A percentile compares a stretch with the other conserved stretches of the same genome.
Evolutionary conservation across 768 basidiomycete species (phyloP).

Genomic region (Galerina marginata): DNA sequence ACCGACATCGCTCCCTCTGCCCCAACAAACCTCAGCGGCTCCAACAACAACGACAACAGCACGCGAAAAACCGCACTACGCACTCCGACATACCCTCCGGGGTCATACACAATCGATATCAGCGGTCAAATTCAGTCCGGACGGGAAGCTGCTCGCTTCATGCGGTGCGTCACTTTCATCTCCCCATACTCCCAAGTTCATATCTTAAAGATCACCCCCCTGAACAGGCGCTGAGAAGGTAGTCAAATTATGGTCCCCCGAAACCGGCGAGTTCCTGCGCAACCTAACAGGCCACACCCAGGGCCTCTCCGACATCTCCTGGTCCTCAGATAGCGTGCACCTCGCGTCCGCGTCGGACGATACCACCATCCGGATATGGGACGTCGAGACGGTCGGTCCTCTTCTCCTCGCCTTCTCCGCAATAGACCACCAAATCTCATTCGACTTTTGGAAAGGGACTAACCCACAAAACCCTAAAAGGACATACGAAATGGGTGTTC

Average conservation of each 20-base stretch:
- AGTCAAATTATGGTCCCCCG: slow-evolving; percentile 85
- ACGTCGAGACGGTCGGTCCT: slow-evolving; percentile 73
- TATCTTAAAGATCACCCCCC: too few relatives aligned
- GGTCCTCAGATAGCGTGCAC: slow-evolving; percentile 83
- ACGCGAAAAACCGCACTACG: slow-evolving; percentile 70
- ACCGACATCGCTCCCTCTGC: slow-evolving; percentile 8
- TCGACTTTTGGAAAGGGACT: slow-evolving; percentile 53
- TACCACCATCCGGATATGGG: slow-evolving; percentile 87
- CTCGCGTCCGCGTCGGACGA: slow-evolving; percentile 95
- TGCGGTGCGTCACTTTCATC: slow-evolving; percentile 62
- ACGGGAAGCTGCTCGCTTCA: slow-evolving; percentile 85
- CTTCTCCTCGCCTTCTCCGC: neutral
- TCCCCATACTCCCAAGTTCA: slow-evolving; percentile 17
- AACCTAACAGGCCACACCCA: slow-evolving; percentile 77
- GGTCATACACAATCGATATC: slow-evolving; percentile 89
- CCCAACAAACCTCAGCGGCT: slow-evolving; percentile 35
- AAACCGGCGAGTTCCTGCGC: slow-evolving; percentile 76
- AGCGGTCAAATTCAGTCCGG: slow-evolving; percentile 89
- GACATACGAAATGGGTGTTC: slow-evolving; percentile 89
- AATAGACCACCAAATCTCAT: neutral
- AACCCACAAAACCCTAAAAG: slow-evolving; percentile 72
- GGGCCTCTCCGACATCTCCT: slow-evolving; percentile 89
- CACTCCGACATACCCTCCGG: slow-evolving; percentile 65
- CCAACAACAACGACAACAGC: slow-evolving; percentile 31
- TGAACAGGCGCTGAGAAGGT: slow-evolving; percentile 72